Evolutionary conservation across 129 eudicot species (phyloP).

Genomic region (Tagetes patula): DNA sequence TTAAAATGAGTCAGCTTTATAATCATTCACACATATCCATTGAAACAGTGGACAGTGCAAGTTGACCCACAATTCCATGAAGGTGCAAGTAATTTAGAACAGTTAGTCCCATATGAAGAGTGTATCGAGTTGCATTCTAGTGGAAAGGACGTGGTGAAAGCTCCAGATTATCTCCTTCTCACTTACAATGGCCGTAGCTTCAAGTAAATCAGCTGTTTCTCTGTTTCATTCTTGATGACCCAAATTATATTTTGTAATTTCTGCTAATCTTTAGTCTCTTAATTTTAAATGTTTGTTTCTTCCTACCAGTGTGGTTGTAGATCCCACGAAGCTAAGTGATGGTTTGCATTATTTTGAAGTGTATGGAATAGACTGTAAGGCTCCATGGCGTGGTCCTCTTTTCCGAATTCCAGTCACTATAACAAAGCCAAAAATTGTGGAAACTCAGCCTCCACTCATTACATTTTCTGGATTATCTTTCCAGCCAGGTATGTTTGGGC

Average conservation of each 20-base stretch:
- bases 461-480: conserved; percentile 72
- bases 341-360: conserved; percentile 93
- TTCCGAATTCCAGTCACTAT: conserved; percentile 93
- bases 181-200: conserved; percentile 94
- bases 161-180: conserved; percentile 90
- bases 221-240: conserved; percentile 9
- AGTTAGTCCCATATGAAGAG: conserved; percentile 93
- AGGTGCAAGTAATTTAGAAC: conserved; percentile 91
- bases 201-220: conserved; percentile 59
- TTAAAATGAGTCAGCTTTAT: conserved; percentile 16
- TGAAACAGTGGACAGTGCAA: conserved; percentile 91
- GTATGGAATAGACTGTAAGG: conserved; percentile 79
- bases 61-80: conserved; percentile 92
- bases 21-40: not conserved
- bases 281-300: conserved; percentile 5
- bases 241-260: not conserved
- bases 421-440: conserved; percentile 73
- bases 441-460: conserved; percentile 61
- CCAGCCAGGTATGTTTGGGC: conserved; percentile 80
- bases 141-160: conserved; percentile 66
- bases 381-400: conserved; percentile 99
- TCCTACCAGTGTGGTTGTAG: conserved; percentile 75
- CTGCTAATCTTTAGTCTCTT: conserved; percentile 4
- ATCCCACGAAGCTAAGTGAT: conserved; percentile 71
- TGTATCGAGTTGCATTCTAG: conserved; percentile 78